These are phyloP conservation scores for Cladosporium sp. DNA, from an alignment of 2,329 filamentous ascomycete genomes.

Conservation along the genomic window DNA sequence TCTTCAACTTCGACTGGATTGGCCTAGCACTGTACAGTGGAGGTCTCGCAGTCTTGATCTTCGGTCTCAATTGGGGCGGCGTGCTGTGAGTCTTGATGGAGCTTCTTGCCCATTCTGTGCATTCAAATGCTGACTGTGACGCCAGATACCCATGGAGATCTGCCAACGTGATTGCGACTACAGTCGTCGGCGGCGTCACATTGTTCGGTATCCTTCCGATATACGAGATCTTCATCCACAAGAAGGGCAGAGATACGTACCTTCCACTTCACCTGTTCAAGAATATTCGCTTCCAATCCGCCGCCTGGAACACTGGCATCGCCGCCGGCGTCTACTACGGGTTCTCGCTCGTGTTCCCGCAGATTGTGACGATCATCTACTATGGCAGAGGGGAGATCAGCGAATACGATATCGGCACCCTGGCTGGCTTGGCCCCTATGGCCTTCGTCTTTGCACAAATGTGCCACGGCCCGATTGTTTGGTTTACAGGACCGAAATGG, in stretches of 20 bases:
- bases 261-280: slow-evolving; percentile 27
- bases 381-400: slow-evolving; percentile 23
- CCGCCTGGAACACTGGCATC: slow-evolving; percentile 24
- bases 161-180: slow-evolving; percentile 25
- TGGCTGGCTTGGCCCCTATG: slow-evolving; percentile 23
- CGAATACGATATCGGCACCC: slow-evolving; percentile 24
- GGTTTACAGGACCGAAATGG: slow-evolving; percentile 23
- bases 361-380: slow-evolving; percentile 23
- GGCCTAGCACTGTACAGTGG: slow-evolving; percentile 23
- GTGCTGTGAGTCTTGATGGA: slow-evolving; percentile 16
- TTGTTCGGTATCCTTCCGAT: slow-evolving; percentile 22
- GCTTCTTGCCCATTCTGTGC: not conserved
- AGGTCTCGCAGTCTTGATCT: slow-evolving; percentile 23
- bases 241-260: slow-evolving; percentile 22
- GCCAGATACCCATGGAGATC: slow-evolving; percentile 28
- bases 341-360: slow-evolving; percentile 22
- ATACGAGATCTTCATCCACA: slow-evolving; percentile 22
- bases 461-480: slow-evolving; percentile 24
- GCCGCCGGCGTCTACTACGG: slow-evolving; percentile 25
- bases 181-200: slow-evolving; percentile 23
- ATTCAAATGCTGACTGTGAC: not conserved
- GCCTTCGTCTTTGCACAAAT: slow-evolving; percentile 26
- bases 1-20: slow-evolving; percentile 26
- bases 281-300: slow-evolving; percentile 24
- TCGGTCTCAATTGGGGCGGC: slow-evolving; percentile 29